These are phyloP conservation scores for Penicillium paradoxum DNA, from an alignment of 495 filamentous ascomycete species.

Conservation along the genomic window DNA sequence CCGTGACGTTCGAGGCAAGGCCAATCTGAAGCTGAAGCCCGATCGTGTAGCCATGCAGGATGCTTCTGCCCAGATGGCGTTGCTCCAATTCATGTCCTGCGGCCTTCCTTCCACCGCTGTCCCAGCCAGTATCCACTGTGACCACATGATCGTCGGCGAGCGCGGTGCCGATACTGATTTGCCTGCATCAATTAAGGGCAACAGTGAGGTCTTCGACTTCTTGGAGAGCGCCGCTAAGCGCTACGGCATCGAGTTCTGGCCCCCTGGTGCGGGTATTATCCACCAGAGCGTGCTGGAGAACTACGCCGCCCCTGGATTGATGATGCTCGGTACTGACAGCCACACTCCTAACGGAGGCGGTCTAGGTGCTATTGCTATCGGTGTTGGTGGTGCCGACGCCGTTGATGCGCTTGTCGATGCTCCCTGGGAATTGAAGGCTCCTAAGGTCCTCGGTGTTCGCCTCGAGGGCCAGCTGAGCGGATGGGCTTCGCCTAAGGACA, in stretches of 20 bases:
- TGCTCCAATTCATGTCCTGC: conserved; percentile 98
- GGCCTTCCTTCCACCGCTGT: conserved; percentile 87
- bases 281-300: conserved; percentile 98
- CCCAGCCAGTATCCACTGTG: conserved; percentile 96
- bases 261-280: conserved; percentile 97
- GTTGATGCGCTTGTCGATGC: conserved; percentile 95
- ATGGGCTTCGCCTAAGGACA: conserved; percentile 93
- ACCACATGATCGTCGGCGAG: conserved; percentile 95
- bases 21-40: conserved; percentile 95
- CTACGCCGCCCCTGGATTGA: conserved; percentile 92
- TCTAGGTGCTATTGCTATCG: conserved; percentile 89
- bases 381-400: conserved; percentile 95
- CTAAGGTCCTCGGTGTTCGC: conserved; percentile 79
- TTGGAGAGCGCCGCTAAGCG: conserved; percentile 89
- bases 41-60: conserved; percentile 99
- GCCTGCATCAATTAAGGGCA: conserved; percentile 79
- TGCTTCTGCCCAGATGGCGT: conserved; percentile 95
- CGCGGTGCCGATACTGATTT: conserved; percentile 86
- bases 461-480: conserved; percentile 78
- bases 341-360: conserved; percentile 97
- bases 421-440: conserved; percentile 96
- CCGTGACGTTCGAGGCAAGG: conserved; percentile 70
- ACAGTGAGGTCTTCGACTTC: conserved; percentile 97
- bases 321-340: conserved; percentile 99
- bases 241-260: conserved; percentile 99